Conservation (phyloP, 495 filamentous ascomycete genomes). For the Parmelia sp. region DNA sequence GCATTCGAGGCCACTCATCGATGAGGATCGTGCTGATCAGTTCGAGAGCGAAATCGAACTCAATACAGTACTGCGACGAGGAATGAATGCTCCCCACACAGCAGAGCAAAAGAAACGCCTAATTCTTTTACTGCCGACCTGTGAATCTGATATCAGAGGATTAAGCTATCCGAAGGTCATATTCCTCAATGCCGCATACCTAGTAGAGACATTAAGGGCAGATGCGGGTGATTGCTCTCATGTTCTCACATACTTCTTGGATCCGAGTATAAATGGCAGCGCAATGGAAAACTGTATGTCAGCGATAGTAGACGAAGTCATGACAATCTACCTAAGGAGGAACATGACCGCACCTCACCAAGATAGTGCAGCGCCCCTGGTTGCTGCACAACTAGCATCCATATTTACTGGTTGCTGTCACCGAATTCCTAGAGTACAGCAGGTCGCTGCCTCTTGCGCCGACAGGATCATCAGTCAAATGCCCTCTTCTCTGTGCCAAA, state of each 20-base stretch:
- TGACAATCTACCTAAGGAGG: slow-evolving; percentile 65
- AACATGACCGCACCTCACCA: slow-evolving; percentile 63
- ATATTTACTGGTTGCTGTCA: slow-evolving; percentile 89
- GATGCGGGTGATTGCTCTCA: slow-evolving; percentile 81
- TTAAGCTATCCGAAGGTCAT: slow-evolving; percentile 82
- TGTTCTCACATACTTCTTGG: slow-evolving; percentile 81
- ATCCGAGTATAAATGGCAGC: slow-evolving; percentile 71
- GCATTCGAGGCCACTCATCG: slow-evolving; percentile 75
- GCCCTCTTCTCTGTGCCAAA: slow-evolving; percentile 85
- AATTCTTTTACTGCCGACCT: slow-evolving; percentile 61
- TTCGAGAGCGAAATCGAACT: slow-evolving; percentile 93
- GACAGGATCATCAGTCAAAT: slow-evolving; percentile 76
- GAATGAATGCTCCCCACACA: slow-evolving; percentile 67
- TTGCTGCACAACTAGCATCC: slow-evolving; percentile 77
- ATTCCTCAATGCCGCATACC: slow-evolving; percentile 78
- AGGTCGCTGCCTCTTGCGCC: slow-evolving; percentile 70
- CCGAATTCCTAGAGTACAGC: slow-evolving; percentile 80
- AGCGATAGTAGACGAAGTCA: slow-evolving; percentile 65
- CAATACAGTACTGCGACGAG: slow-evolving; percentile 81
- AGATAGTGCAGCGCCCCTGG: slow-evolving; percentile 71
- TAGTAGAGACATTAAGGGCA: slow-evolving; percentile 79
- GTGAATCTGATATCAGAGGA: slow-evolving; percentile 67
- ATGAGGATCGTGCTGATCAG: slow-evolving; percentile 77
- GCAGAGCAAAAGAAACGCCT: slow-evolving; percentile 74
- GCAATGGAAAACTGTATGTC: slow-evolving; percentile 83